Evolutionary conservation across 805 yeast genomes (phyloP).

Genomic region (Candida nonsorbophila): DNA sequence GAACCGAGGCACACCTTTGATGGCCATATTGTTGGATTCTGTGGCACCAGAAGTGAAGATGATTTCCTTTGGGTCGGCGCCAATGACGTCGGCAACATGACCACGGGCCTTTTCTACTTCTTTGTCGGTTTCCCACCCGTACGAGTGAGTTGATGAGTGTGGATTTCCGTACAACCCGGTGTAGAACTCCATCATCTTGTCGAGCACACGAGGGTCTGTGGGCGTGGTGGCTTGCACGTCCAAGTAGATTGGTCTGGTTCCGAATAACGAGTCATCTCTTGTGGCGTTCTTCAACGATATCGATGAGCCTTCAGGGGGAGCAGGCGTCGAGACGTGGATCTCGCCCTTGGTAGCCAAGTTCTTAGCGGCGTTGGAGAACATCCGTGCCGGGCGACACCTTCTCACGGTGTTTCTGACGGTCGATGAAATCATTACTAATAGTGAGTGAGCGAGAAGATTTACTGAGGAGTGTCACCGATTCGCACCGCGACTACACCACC

Average conservation of each 20-base stretch:
- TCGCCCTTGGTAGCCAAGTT: slow-evolving; percentile 10
- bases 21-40: slow-evolving; percentile 89
- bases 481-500: no score
- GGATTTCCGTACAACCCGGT: slow-evolving; percentile 98
- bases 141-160: slow-evolving; percentile 93
- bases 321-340: slow-evolving; percentile 14
- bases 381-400: neutral
- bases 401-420: neutral
- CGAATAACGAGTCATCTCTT: slow-evolving; percentile 45
- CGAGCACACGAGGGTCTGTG: slow-evolving; percentile 92
- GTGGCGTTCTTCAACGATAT: slow-evolving; percentile 39
- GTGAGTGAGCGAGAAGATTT: slow-evolving; percentile 2
- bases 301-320: slow-evolving; percentile 46
- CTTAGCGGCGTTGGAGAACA: slow-evolving; percentile 3
- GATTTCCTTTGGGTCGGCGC: slow-evolving; percentile 95
- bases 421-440: slow-evolving; percentile 1
- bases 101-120: slow-evolving; percentile 85
- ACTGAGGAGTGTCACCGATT: no score
- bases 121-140: slow-evolving; percentile 97
- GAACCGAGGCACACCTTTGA: slow-evolving; percentile 94
- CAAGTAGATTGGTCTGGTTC: slow-evolving; percentile 86
- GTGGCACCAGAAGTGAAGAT: slow-evolving; percentile 98
- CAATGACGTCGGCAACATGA: slow-evolving; percentile 76
- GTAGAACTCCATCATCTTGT: slow-evolving; percentile 76
- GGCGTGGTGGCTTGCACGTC: slow-evolving; percentile 99